phyloP scores from a whole-genome alignment of 2,329 filamentous ascomycete species.

The Ilyonectria sp. region DNA sequence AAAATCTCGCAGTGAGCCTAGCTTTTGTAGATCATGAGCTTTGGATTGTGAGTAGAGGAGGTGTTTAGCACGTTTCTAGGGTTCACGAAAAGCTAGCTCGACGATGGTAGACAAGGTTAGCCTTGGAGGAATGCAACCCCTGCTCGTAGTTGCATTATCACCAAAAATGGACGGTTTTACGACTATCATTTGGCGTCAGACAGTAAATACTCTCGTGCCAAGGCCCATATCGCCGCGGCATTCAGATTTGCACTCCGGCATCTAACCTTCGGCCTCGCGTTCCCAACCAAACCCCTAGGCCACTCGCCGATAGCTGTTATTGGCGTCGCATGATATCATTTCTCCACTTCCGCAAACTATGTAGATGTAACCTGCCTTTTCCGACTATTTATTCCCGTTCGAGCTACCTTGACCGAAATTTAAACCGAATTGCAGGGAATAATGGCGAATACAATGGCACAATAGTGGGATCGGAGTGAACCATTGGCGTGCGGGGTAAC shows the following conservation, averaged over 20 bases:
- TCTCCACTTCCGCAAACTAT: not conserved
- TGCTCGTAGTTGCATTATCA: not conserved
- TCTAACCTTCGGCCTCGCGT: not conserved
- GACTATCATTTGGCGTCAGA: too few species aligned
- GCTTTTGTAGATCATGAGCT: conserved; percentile 11
- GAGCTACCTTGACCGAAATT: not conserved
- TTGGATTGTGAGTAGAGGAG: conserved; percentile 17
- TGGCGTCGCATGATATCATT: not conserved
- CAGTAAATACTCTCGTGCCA: not conserved
- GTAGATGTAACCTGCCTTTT: not conserved
- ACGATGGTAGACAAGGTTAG: not conserved
- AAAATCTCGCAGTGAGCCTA: conserved; percentile 4
- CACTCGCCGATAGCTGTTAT: not conserved
- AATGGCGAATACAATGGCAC: conserved; percentile 14
- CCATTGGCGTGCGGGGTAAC: conserved; percentile 2
- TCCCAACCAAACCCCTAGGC: not conserved
- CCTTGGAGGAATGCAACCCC: not conserved
- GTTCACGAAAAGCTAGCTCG: conserved; percentile 2
- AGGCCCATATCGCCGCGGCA: not conserved
- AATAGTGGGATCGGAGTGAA: conserved; percentile 15
- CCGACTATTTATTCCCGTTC: not conserved
- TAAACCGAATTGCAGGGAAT: conserved; percentile 2
- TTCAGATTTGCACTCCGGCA: not conserved
- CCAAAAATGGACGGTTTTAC: too few species aligned
- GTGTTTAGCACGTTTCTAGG: conserved; percentile 8